These are phyloP conservation scores for Aegilops longissima DNA, from an alignment of 176 grass and related monocot genomes.

Conservation along the genomic window DNA sequence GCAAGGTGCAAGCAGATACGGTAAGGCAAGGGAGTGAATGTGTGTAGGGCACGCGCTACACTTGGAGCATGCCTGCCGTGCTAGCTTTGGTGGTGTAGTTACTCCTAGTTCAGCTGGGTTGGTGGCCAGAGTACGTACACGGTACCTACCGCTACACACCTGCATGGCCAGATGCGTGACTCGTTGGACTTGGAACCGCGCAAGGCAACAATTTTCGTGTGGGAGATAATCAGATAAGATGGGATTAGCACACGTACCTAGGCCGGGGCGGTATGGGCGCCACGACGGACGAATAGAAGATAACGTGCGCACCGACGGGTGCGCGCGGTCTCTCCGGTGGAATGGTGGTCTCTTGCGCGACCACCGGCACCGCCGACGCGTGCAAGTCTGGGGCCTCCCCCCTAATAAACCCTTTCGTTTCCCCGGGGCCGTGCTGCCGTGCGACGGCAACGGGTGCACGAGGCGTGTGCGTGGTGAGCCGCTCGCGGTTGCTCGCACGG, in stretches of 20 bases:
- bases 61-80: neutral
- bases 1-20: neutral
- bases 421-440: neutral
- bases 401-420: neutral
- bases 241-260: neutral
- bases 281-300: neutral
- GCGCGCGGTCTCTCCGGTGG: neutral
- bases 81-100: neutral
- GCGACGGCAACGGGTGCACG: neutral
- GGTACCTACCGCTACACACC: neutral
- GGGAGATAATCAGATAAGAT: neutral
- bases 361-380: neutral
- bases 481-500: too few relatives aligned
- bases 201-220: neutral
- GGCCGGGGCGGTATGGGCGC: neutral
- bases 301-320: constrained; percentile 6
- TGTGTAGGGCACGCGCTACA: neutral
- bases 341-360: neutral
- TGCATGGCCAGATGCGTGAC: neutral
- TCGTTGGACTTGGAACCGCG: neutral
- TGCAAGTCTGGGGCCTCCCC: neutral
- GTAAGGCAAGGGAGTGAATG: neutral
- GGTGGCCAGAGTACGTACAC: neutral
- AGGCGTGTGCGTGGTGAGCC: neutral
- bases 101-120: neutral